Evolutionary conservation across 2,329 filamentous ascomycete genomes (phyloP), one percentile per base, ranked within the genome.

Genomic region (Lasiodiplodia sp.): DNA sequence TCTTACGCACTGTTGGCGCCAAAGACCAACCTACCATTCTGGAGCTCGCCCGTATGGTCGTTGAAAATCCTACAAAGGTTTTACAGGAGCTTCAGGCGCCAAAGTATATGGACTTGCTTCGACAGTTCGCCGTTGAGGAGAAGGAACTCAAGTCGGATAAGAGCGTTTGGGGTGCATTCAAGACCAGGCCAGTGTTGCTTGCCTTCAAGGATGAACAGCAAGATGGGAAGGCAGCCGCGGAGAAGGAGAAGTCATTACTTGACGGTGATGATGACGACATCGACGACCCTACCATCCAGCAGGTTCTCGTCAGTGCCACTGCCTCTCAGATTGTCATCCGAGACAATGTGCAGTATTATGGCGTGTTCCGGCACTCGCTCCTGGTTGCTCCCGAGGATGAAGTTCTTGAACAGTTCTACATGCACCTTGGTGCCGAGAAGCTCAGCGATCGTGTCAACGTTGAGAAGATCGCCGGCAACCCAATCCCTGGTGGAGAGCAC

Each of bases 371-470:
- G 76, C 88, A 93, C 65, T 88, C 89, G 71, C 85, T 99, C 37
- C 86, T 97, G 34, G 94, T 92, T 70, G 94, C 94, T 0, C 96
- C 96, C 0, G 92, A 97, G 77, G 96, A 99, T 75, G 96, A 98
- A 71, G 78, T 82, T 0, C 83, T 99, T 1, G 96, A 99, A 77
- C 86, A 87, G 1, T 95, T 99, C 71, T 99, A 99, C 78, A 80
- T 88, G 44, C 86, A 89, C 8, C 88, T 99, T 3, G 96, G 96
- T 1, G 91, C 93, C 3, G 87, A 89, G 55, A 88, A 88, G 67
- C 85, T 99, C 23, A 93, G 92, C 71, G 87, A 86, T 67, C 86
- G 67, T 10, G 67, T 68, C 6, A 60, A 68, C 10, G 67, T 68
- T 10, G 58, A 68, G n/a, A 68, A 58, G 51, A 63, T 68, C n/a